A percentile compares a stretch with the other conserved stretches of the same genome.
Conservation (phyloP, 2,329 filamentous ascomycete species). For the Leptographium procerum region DNA sequence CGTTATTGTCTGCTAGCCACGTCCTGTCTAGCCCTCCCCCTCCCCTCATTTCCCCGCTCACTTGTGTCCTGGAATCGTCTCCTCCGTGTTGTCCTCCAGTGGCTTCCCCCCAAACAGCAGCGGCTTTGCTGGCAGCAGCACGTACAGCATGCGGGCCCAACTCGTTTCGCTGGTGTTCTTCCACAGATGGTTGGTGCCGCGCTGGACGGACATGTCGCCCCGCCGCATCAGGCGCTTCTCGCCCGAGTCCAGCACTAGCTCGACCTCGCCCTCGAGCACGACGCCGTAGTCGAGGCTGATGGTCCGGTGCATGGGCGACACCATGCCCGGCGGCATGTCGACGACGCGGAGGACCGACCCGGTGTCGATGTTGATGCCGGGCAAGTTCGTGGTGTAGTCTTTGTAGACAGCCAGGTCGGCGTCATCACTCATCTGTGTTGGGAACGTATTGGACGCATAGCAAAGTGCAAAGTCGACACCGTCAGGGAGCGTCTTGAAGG, state of each 20-base stretch:
- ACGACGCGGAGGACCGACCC: constrained; percentile 13
- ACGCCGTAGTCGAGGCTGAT: constrained; percentile 21
- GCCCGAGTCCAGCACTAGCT: constrained; percentile 32
- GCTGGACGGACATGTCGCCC: constrained; percentile 34
- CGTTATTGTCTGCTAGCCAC: too few species aligned
- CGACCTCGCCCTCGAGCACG: constrained; percentile 32
- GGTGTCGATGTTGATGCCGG: constrained; percentile 8
- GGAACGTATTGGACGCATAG: constrained; percentile 9
- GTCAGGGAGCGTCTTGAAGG: constrained; percentile 4
- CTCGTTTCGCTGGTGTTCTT: constrained; percentile 27
- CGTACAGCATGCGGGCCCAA: constrained; percentile 33
- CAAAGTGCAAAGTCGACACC: constrained; percentile 8
- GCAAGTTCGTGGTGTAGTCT: constrained; percentile 1
- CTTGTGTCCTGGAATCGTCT: neutral
- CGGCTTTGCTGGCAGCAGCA: constrained; percentile 19
- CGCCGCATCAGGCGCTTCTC: constrained; percentile 26
- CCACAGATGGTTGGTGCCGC: constrained; percentile 34
- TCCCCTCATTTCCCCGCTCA: neutral
- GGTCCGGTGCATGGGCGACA: constrained; percentile 13
- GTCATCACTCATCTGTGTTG: constrained; percentile 4
- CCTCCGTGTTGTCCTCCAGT: constrained; percentile 23
- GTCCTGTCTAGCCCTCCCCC: too few species aligned
- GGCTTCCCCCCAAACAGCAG: constrained; percentile 10
- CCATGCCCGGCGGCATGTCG: constrained; percentile 10
- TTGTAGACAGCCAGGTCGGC: constrained; percentile 9